Percentiles rank a stretch among this genome's conserved stretches.
phyloP scores from a whole-genome alignment of 805 yeast species.

The Yarrowia sp. region DNA sequence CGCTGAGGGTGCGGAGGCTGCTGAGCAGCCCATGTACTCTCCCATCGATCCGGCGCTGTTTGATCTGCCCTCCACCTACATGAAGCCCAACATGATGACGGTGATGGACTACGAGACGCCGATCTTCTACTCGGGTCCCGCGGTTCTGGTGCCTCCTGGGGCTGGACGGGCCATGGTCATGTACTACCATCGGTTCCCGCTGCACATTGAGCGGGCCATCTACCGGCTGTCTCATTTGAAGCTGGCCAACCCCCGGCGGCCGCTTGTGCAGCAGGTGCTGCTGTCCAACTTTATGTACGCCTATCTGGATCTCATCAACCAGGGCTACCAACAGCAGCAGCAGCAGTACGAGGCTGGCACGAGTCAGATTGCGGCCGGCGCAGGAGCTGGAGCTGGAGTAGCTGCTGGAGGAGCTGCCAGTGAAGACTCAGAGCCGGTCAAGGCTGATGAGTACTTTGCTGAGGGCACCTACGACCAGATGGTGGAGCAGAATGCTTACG shows the following conservation, averaged over 20 bases:
- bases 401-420: neutral
- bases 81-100: constrained; percentile 25
- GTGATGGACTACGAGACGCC: constrained; percentile 26
- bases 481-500: constrained; percentile 23
- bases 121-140: constrained; percentile 17
- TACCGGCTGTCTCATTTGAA: constrained; percentile 89
- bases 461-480: constrained; percentile 20
- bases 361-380: neutral
- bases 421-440: neutral
- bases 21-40: constrained; percentile 7
- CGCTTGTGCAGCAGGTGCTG: constrained; percentile 85
- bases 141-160: constrained; percentile 17
- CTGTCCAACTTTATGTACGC: constrained; percentile 97
- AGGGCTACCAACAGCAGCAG: constrained; percentile 47
- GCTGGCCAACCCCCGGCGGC: constrained; percentile 89
- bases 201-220: constrained; percentile 94
- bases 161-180: constrained; percentile 33
- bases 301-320: constrained; percentile 89
- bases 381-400: neutral
- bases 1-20: neutral
- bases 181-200: constrained; percentile 65
- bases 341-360: constrained; percentile 12
- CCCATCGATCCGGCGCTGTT: constrained; percentile 21
- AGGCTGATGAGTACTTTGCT: constrained; percentile 13
- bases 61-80: constrained; percentile 2